Conservation (phyloP, 2,329 filamentous ascomycete genomes). For the Penicillium psychrosexuale region DNA sequence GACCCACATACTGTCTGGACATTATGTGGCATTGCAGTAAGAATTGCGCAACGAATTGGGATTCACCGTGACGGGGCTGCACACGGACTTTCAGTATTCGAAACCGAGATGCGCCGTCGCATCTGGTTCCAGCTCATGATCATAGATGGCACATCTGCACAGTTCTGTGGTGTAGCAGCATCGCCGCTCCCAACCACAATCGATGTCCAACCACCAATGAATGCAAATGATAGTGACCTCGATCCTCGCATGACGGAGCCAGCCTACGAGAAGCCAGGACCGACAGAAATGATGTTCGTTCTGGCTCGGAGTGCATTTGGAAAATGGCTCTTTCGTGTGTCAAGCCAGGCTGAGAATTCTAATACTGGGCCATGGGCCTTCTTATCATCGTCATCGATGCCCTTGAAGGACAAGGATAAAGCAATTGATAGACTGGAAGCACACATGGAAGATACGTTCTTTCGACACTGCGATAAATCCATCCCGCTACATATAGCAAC, state of each 20-base stretch:
- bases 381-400: constrained; percentile 18
- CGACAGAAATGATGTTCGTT: constrained; percentile 48
- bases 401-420: constrained; percentile 22
- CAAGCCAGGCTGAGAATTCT: constrained; percentile 10
- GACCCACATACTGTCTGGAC: constrained; percentile 54
- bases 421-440: constrained; percentile 37
- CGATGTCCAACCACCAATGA: constrained; percentile 41
- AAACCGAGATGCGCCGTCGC: constrained; percentile 41
- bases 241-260: constrained; percentile 44
- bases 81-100: constrained; percentile 47
- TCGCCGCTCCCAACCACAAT: constrained; percentile 10
- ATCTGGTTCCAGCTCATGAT: constrained; percentile 31
- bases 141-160: constrained; percentile 25
- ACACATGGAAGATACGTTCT: constrained; percentile 35
- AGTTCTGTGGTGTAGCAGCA: constrained; percentile 21
- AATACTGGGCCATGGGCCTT: constrained; percentile 22
- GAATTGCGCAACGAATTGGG: constrained; percentile 50
- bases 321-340: constrained; percentile 25
- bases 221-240: constrained; percentile 41
- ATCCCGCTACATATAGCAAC: constrained; percentile 48
- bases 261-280: constrained; percentile 41
- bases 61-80: constrained; percentile 49
- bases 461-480: constrained; percentile 37
- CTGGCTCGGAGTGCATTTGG: constrained; percentile 36
- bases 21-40: constrained; percentile 46